Evolutionary conservation across 2,329 filamentous ascomycete genomes (phyloP).

Genomic region (Diaporthe sp.): DNA sequence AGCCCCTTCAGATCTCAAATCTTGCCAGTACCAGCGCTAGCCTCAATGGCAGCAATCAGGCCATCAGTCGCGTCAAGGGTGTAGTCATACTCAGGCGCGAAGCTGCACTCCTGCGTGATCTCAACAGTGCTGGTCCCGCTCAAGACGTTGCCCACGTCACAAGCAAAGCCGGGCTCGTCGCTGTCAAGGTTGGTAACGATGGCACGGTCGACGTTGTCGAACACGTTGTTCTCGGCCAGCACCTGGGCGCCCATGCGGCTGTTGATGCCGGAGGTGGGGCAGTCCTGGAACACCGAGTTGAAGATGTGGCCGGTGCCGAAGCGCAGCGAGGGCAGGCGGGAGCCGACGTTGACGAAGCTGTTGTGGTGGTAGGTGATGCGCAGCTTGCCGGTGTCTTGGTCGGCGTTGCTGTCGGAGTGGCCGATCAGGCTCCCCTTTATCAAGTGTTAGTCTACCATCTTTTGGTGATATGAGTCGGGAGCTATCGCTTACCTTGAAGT

Average conservation of each 20-base stretch:
- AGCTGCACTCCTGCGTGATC: conserved; percentile 23
- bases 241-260: conserved; percentile 33
- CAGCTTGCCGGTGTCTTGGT: conserved; percentile 55
- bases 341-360: conserved; percentile 59
- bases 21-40: conserved; percentile 19
- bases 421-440: conserved; percentile 62
- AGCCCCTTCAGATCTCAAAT: background rate
- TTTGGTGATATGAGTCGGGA: no score
- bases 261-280: conserved; percentile 31
- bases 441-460: background rate
- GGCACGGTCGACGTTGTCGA: conserved; percentile 28
- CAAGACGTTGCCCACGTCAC: conserved; percentile 32
- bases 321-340: conserved; percentile 60
- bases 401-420: conserved; percentile 69
- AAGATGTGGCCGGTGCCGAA: conserved; percentile 64
- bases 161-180: conserved; percentile 17
- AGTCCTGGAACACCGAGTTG: conserved; percentile 46
- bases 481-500: conserved; percentile 63
- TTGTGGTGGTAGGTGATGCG: conserved; percentile 65
- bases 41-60: conserved; percentile 5
- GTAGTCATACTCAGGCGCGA: background rate
- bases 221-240: conserved; percentile 36
- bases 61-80: background rate
- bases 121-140: conserved; percentile 12
- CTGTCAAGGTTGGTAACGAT: conserved; percentile 26